These are phyloP conservation scores for Setaria italica DNA, from an alignment of 202 grass and related monocot species.

Conservation along the genomic window DNA sequence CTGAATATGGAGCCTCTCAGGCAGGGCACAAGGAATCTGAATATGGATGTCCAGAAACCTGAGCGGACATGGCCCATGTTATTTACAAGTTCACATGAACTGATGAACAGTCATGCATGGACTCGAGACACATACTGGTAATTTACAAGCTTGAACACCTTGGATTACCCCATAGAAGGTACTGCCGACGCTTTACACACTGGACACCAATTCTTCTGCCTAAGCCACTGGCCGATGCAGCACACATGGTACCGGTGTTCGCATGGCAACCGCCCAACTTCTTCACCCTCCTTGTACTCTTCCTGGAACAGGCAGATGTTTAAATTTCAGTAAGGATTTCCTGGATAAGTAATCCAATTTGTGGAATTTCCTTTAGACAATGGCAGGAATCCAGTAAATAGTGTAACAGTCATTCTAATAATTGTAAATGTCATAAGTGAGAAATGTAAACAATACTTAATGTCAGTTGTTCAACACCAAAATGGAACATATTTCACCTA, in stretches of 20 bases:
- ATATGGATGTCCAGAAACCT: neutral
- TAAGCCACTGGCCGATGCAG: slow-evolving; percentile 73
- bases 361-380: neutral
- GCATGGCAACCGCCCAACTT: slow-evolving; percentile 61
- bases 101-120: neutral
- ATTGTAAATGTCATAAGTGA: neutral
- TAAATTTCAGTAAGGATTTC: neutral
- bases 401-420: neutral
- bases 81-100: slow-evolving; percentile 26
- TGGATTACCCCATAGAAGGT: slow-evolving; percentile 19
- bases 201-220: slow-evolving; percentile 83
- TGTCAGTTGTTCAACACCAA: neutral
- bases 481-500: slow-evolving; percentile 17
- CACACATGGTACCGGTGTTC: slow-evolving; percentile 69
- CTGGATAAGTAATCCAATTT: neutral
- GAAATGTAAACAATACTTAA: neutral
- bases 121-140: neutral
- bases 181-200: slow-evolving; percentile 64
- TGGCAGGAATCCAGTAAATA: neutral
- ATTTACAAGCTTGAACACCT: slow-evolving; percentile 26
- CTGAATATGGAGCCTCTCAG: neutral
- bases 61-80: neutral
- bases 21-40: neutral
- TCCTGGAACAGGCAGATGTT: slow-evolving; percentile 54
- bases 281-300: slow-evolving; percentile 65